Base-by-base conservation (phyloP, 805 yeast species). In the Yamadazyma akitaensis region DNA sequence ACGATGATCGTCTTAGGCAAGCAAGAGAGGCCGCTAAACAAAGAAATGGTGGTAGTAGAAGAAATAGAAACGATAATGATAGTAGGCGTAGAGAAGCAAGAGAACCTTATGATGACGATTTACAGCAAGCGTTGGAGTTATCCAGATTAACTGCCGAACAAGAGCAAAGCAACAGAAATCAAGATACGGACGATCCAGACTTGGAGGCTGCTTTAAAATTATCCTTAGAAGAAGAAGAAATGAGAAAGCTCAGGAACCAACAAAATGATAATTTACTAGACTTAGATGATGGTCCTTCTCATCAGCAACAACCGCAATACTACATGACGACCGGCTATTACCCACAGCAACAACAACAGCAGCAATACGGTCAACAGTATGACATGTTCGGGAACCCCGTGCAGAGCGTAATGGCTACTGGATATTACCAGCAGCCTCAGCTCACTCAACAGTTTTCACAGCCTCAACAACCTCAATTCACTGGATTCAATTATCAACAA, bases 81-180 rank as follows among this genome's bases (percentile, higher is more conserved):
- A 26, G 33, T 13, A 11, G 21, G 16, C 41, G n/a, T 13, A 18
- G 21, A n/a, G 26, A 25, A 14, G 37, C 19, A 14, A 38, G 41
- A 16, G 45, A 47, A 36, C 82, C 79, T 18, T 76, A 78, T 50
- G 96, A 89, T 57, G 85, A 81, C 16, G 97, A 88, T 44, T 68
- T 92, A 54, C 84, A 81, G 63, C 75, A 76, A 40, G 97, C 96
- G 0, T 69, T 92, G 44, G 96, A 86, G 55, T 85, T 84, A 59
- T 85, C 95, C 43, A 79, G 80, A 58, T 63, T 75, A 56, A 88
- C 96, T 1, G 97, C 96, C 0, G 90, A 85, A 53, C 91, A 87
- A 51, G 97, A 90, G 54, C 86, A 81, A 51, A 40, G 54, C 35
- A 74, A 73, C 44, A 73, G 84, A 51, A 25, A 12, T 16, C 72